Evolutionary conservation across 371 early-diverging fungal genomes (phyloP).

Genomic region (Mucor velutinosus): DNA sequence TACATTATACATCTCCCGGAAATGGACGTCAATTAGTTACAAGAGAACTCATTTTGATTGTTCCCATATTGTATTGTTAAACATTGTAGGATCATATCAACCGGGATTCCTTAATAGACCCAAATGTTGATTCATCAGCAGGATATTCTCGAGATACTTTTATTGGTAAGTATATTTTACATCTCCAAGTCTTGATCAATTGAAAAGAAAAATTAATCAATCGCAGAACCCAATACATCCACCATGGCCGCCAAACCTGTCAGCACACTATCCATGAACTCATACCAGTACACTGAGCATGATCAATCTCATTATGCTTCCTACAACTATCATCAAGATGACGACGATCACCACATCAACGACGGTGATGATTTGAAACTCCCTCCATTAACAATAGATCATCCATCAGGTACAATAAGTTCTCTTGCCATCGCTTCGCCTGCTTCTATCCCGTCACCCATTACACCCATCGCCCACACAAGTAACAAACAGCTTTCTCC

Average conservation of each 20-base stretch:
- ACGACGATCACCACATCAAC: not conserved
- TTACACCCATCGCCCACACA: slow-evolving; percentile 2
- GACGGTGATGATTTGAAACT: slow-evolving; percentile 6
- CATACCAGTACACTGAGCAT: not conserved
- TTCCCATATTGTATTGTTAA: not conserved
- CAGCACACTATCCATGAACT: not conserved
- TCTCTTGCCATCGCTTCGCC: slow-evolving; percentile 14
- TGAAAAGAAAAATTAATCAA: not conserved
- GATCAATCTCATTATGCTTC: not conserved
- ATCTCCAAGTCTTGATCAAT: not conserved
- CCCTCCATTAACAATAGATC: slow-evolving; percentile 19
- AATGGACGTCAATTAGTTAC: not conserved
- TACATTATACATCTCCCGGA: not conserved
- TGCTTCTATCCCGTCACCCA: slow-evolving; percentile 17
- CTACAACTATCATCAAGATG: not conserved
- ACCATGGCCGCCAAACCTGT: slow-evolving; percentile 1
- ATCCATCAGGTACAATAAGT: not conserved
- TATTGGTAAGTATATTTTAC: slow-evolving; percentile 6
- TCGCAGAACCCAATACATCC: not conserved
- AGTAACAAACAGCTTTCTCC: not conserved
- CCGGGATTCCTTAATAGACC: slow-evolving; percentile 11
- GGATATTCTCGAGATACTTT: slow-evolving; percentile 13
- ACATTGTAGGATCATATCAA: not conserved
- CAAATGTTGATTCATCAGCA: not conserved
- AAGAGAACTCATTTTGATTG: not conserved